Evolutionary conservation across 371 early-diverging fungal species (phyloP), one percentile per base, ranked within the genome.

Genomic region (Mortierella sp.): DNA sequence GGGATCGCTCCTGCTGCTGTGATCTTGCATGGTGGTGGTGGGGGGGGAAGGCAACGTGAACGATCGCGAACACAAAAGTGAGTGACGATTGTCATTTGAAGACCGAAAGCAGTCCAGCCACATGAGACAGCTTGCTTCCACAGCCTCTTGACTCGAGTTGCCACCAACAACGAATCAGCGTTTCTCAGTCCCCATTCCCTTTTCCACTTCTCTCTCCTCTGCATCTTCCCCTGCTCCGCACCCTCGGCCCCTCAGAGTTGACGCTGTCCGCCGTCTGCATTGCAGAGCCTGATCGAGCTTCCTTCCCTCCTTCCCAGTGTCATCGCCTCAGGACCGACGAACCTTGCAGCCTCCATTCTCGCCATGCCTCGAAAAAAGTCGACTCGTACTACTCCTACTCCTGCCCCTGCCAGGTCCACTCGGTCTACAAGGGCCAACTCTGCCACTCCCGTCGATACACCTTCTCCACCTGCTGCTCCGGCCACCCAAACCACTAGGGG

Each of bases 301-400:
- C 43, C 25, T 17, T 10, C 27, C 2, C 54, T 54, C 2, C 31
- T 31, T 31, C 12, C 4, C 41, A 2, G 3, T 1, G 31, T 46
- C 43, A 10, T 6, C 19, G 13, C 10, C 6, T 7, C 19, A 10
- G 44, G 24, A 8, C 24, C 24, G 24, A 47, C 48, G 21, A 2
- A 6, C 47, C 48, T 46, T 56, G 16, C 56, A 2, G 10, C 39
- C 19, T 47, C 22, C 24, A 14, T 49, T 14, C n/a, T 22, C 24
- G 2, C 12, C 6, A 72, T 72, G 72, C 67, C 72, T 21, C 66
- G 66, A 16, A 72, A 72, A 57, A 72, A 72, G 62, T 29, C 60
- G 1, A 21, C 56, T 17, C 29, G 57, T 0, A 29, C 57, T 16
- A 21, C 62, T 2, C 45, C 22, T 0, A 29, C 57, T 16, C 21